These are phyloP conservation scores for Bruguiera parviflora DNA, from an alignment of 345 rosid species.

Conservation along the genomic window DNA sequence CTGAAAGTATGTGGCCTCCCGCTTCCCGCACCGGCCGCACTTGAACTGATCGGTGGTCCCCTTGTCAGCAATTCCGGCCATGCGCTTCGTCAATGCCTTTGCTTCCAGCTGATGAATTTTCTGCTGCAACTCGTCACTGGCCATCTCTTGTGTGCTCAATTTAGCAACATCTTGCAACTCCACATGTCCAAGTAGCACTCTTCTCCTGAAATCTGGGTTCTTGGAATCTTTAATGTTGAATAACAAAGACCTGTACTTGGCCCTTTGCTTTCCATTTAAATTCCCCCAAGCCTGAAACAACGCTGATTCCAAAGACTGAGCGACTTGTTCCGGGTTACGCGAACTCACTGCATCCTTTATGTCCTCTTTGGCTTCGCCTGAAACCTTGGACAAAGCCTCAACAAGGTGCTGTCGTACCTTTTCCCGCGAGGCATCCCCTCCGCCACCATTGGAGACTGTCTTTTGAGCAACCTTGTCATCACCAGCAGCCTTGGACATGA, in stretches of 20 bases:
- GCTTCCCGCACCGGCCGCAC: too few relatives aligned
- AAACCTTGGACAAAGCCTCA: too few relatives aligned
- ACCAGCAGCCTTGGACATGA: too few relatives aligned
- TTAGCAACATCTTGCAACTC: not conserved
- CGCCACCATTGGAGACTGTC: too few relatives aligned
- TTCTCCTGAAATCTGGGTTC: slow-evolving; percentile 16
- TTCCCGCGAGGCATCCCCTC: too few relatives aligned
- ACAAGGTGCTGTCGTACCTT: too few relatives aligned
- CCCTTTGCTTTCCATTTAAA: not conserved
- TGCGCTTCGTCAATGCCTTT: not conserved
- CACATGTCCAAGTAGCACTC: slow-evolving; percentile 4
- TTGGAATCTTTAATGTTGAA: slow-evolving; percentile 12
- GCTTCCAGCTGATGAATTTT: not conserved
- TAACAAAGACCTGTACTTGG: not conserved
- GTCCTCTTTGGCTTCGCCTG: too few relatives aligned
- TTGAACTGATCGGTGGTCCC: too few relatives aligned
- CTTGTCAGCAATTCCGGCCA: not conserved
- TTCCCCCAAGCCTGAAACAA: slow-evolving; percentile 1
- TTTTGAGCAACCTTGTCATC: too few relatives aligned
- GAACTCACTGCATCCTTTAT: too few relatives aligned
- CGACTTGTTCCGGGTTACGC: not conserved
- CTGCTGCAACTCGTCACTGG: not conserved
- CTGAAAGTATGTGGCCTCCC: too few relatives aligned
- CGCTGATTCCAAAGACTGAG: not conserved
- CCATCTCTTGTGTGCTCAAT: slow-evolving; percentile 9